phyloP scores from a whole-genome alignment of 2,329 filamentous ascomycete species.

The Cordyceps farinosa region DNA sequence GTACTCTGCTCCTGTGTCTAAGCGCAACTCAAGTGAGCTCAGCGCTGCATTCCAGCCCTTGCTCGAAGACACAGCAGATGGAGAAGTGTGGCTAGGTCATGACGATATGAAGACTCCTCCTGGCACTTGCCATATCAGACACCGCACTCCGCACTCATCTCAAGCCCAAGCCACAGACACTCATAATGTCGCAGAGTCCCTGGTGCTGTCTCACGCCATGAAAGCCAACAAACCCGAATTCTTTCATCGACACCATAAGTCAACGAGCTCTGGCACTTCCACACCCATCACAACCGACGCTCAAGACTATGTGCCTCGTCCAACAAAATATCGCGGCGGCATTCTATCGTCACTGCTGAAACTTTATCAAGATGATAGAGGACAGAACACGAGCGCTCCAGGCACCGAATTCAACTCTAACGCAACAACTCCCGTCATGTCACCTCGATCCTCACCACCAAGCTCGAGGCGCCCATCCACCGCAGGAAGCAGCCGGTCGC shows the following conservation, averaged over 20 bases:
- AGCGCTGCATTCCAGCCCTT: constrained; percentile 32
- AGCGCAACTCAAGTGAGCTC: constrained; percentile 34
- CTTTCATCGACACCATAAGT: constrained; percentile 27
- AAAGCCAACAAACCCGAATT: constrained; percentile 30
- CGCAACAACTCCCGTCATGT: constrained; percentile 38
- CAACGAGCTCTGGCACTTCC: constrained; percentile 33
- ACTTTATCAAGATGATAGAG: constrained; percentile 55
- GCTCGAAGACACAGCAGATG: constrained; percentile 31
- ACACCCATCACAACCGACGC: constrained; percentile 41
- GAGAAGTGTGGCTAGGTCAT: constrained; percentile 20
- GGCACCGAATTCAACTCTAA: constrained; percentile 37
- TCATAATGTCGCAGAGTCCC: constrained; percentile 32
- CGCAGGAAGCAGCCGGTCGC: constrained; percentile 30
- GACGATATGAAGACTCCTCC: constrained; percentile 20
- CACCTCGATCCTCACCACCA: constrained; percentile 40
- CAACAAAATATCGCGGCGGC: constrained; percentile 67
- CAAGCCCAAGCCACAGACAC: constrained; percentile 24
- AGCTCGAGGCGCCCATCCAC: constrained; percentile 39
- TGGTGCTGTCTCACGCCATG: constrained; percentile 33
- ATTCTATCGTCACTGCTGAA: constrained; percentile 70
- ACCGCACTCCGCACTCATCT: constrained; percentile 25
- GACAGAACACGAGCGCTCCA: constrained; percentile 28
- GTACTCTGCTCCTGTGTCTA: constrained; percentile 36
- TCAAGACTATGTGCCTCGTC: constrained; percentile 59
- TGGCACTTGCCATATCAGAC: constrained; percentile 19